Base-by-base conservation (phyloP, 2,329 filamentous ascomycete species). In the Stagonosporopsis chrysanthemi region DNA sequence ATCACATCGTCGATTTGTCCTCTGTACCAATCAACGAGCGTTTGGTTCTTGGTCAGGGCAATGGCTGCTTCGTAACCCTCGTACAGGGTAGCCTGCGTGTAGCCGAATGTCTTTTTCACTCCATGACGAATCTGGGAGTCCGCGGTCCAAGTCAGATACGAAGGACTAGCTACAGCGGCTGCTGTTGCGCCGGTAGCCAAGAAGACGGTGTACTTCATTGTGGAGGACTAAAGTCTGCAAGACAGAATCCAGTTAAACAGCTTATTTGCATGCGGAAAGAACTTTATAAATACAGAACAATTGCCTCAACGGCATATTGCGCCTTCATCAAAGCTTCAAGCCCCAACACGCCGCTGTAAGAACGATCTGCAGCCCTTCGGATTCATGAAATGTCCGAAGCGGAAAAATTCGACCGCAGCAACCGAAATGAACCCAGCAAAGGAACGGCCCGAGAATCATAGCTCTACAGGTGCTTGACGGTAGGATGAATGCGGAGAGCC, bases 1-100 rank as follows among this genome's bases (percentile, higher is more conserved):
- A 84, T 75, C 6, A 83, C 72, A 0, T 72, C 65, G 55, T 82
- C 79, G 19, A 84, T 75, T 53, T 81, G 77, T 1, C 62, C 68
- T 11, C 75, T 73, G 59, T 80, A 77, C 69, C 76, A 81, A 15
- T 77, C 62, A 15, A 72, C 65, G 15, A 83, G 75, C 2, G 74
- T 79, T 49, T 75, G 62, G 60, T 83, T 78, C 29, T 72, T 58
- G 7, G 74, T 78, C n/a, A 77, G 59, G 23, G 77, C 77, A 48
- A 79, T 78, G 2, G 78, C 75, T 7, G 75, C 75, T 55, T 81
- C 76, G 38, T 81, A 70, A 0, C 77, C 79, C 4, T 74, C 68
- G 59, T 81, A 81, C 0, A 83, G 35, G 11, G 53, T 56, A 5
- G 53, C 53, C 39, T 56, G 46, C 0, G 42, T 56, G 47, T 56